Base-by-base conservation (phyloP, 805 yeast species). In the Cephaloascus fragrans region DNA sequence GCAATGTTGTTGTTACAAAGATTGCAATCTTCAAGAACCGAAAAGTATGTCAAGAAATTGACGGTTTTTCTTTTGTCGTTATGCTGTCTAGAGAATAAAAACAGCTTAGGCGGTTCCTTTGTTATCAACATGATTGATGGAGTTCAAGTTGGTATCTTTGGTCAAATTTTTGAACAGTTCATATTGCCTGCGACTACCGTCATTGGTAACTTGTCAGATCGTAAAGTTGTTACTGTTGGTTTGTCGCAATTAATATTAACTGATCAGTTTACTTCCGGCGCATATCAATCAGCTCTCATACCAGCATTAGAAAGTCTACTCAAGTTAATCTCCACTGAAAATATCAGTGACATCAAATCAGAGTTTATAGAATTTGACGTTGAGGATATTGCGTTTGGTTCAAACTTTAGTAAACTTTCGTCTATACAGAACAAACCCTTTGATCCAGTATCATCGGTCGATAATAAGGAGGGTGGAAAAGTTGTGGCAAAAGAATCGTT, bases 311-410 rank as follows among this genome's bases (percentile, higher is more conserved):
- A 65, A 28, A 59, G 56, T 17, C 49, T 80, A 12, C 53, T 76
- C 3, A 59, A 61, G 33, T 50, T 68, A 3, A 44, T 59, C 4
- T 45, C 59, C 5, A 57, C 63, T 4, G 64, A 61, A 16, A 57
- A 63, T 14, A 56, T 62, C 36, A 49, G 47, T 26, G 55, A 58
- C 33, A 59, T 58, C 41, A 55, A 54, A 38, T 48, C 50, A 4
- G 36, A 37, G 26, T 43, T 57, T 3, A 57, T 62, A 32, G 68
- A 65, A 20, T 49, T 73, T 23, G 88, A 83, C 38, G 52, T 71
- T 19, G 95, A 88, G 44, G 71, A 81, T 37, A 55, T 69, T 2
- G 68, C 93, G 2, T 93, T 89, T 59, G 97, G 97, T 2, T 81
- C 96, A 0, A 77, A 80, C 38, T 93, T 76, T 58, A 84, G 94